These are phyloP conservation scores for Calonectria pseudoturangicola DNA, from an alignment of 2,329 filamentous ascomycete species.

Conservation along the genomic window DNA sequence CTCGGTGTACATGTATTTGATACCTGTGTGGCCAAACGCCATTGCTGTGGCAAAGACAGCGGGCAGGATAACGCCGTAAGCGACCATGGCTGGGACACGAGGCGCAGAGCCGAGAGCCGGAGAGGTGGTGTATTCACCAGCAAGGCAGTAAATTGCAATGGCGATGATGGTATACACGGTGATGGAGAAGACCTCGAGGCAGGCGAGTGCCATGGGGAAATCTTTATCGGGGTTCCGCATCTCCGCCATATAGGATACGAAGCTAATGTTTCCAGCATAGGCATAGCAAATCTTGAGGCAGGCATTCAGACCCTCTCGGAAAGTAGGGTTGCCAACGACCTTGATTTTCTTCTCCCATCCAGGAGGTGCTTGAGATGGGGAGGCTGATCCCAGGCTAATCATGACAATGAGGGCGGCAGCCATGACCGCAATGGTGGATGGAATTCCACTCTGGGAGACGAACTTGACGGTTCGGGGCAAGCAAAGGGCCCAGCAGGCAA, in stretches of 20 bases:
- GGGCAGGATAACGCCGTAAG: conserved; percentile 57
- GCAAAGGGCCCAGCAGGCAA: conserved; percentile 76
- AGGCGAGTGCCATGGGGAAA: conserved; percentile 56
- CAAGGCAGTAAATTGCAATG: conserved; percentile 57
- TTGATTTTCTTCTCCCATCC: conserved; percentile 53
- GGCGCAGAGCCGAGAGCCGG: conserved; percentile 60
- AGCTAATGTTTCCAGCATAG: conserved; percentile 56
- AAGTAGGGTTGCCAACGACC: conserved; percentile 49
- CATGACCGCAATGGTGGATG: conserved; percentile 53
- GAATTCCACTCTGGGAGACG: conserved; percentile 52
- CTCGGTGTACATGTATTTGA: conserved; percentile 59
- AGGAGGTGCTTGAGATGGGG: conserved; percentile 48
- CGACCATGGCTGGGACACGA: conserved; percentile 56
- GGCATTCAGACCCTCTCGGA: conserved; percentile 52
- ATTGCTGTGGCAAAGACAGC: conserved; percentile 57
- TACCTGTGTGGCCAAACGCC: conserved; percentile 58
- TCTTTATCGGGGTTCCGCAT: conserved; percentile 58
- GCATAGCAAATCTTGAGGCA: conserved; percentile 57
- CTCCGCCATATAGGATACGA: conserved; percentile 59
- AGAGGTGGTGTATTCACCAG: conserved; percentile 57
- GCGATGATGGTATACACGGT: conserved; percentile 58
- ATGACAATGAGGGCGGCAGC: conserved; percentile 55
- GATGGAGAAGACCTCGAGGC: conserved; percentile 59
- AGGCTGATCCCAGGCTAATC: conserved; percentile 52
- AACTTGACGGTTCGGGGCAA: conserved; percentile 77